These are phyloP conservation scores for Grigorovia yakushimaensis DNA, from an alignment of 805 yeast species.

Conservation along the genomic window DNA sequence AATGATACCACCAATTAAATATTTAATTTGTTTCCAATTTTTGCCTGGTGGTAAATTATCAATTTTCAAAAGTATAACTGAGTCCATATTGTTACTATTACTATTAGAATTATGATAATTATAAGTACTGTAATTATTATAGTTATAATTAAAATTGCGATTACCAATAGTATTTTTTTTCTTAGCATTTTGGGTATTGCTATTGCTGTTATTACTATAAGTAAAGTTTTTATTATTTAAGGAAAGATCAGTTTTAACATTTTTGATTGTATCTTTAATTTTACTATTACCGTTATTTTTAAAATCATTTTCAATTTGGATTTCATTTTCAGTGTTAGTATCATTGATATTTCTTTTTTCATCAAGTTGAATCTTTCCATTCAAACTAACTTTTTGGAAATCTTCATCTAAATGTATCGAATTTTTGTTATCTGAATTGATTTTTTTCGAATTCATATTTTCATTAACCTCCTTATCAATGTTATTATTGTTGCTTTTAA, in stretches of 20 bases:
- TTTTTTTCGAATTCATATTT: too few species aligned
- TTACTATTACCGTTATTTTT: too few species aligned
- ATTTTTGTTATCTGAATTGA: too few species aligned
- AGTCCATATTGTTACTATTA: not conserved
- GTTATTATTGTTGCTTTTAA: too few species aligned
- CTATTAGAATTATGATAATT: not conserved
- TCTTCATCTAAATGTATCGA: too few species aligned
- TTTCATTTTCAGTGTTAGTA: not conserved
- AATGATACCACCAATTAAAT: slow-evolving; percentile 26
- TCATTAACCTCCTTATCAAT: not conserved
- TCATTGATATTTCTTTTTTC: not conserved
- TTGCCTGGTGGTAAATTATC: slow-evolving; percentile 29
- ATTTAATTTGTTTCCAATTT: slow-evolving; percentile 27
- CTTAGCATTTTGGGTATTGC: not conserved
- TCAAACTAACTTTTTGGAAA: not conserved
- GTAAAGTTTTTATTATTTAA: too few species aligned
- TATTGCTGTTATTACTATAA: not conserved
- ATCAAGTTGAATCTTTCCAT: not conserved
- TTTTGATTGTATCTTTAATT: too few species aligned
- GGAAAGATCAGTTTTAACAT: not conserved
- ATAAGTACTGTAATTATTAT: not conserved
- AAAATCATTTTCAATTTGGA: too few species aligned
- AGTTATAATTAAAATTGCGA: not conserved
- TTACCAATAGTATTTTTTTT: not conserved
- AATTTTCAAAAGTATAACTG: slow-evolving; percentile 12